Base-by-base conservation (phyloP, 192 early-diverging fungal species). In the Coemansia javaensis region DNA sequence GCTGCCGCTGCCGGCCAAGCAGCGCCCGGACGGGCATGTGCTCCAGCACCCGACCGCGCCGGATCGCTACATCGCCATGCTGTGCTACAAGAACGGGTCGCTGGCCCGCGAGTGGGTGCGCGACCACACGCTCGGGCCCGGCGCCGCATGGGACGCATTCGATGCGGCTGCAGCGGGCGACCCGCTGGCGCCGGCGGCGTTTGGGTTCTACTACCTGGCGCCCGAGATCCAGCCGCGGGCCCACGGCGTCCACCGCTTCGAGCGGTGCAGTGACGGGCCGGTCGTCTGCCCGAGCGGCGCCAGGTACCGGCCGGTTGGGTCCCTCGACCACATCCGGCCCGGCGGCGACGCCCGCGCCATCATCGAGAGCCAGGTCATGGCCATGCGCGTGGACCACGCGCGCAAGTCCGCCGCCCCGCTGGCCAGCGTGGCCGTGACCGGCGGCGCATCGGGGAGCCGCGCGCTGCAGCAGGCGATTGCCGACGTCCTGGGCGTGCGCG, bases 61-160 rank as follows among this genome's bases (percentile, higher is more conserved):
- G 1, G 28, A 58, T 12, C 67, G 64, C 14, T 91, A 77, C 44
- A 78, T 93, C 44, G 85, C 82, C 13, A 85, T 93, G 81, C 62
- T 91, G 14, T 86, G 84, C 52, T 89, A 85, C 74, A 90, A 88
- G 60, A 93, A 93, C 50, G 90, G 90, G 10, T 86, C 85, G n/a
- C 52, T 90, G n/a, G 82, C 85, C 0, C 69, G 89, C 9, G 85
- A 90, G 47, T 62, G 71, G 32, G 77, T 90, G 22, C 79, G 84
- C 13, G 79, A 85, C 50, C 46, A 20, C 13, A n/a, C 15, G 13
- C 38, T 51, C 7, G 81, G 79, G 53, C 61, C 67, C 3, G 17
- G 57, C 12, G 59, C 60, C 16, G 56, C 69, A 15, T 91, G 90
- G 90, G 57, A 58, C 1, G 53, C 56, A 11, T 91, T 87, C 41